Evolutionary conservation across 2,329 filamentous ascomycete genomes (phyloP), one percentile per base, ranked within the genome.

Genomic region (Hymenoscyphus salicellus): DNA sequence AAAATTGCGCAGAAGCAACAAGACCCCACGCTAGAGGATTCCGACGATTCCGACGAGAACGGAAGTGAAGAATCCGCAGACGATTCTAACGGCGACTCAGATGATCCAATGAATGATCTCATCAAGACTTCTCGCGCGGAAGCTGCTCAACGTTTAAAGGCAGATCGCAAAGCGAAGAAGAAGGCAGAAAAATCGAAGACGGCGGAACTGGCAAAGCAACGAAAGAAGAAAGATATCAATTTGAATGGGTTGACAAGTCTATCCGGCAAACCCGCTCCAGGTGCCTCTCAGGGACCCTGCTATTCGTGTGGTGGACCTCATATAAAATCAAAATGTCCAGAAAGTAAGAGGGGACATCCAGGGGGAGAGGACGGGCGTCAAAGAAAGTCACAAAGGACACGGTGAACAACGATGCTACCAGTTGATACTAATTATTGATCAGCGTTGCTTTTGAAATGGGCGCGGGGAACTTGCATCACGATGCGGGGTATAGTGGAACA

Each of bases 151-250:
- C 77, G 77, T 65, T 73, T 75, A 10, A 79, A 79, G 58, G 77
- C 77, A 52, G 78, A 80, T 60, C 78, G 79, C 75, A 74, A 79
- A 70, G 78, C 78, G 46, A 82, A 81, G 72, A 80, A 79, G 70
- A 81, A 82, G 58, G 78, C 78, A 30, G 82, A 83, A 65, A 79
- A 79, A 60, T 77, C 77, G 28, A 82, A 81, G 68, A 77, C 79
- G 14, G 77, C 78, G 68, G 80, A 85, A 68, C 75, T 88, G 20
- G 83, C 85, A 7, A 84, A 86, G 52, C 82, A 84, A 73, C 80
- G 86, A 55, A 83, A 85, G 71, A 86, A 86, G 75, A 89, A 88
- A 74, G 85, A 89, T 63, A 81, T 91, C 60, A 88, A 88, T 66
- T 77, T 92, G 63, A 89, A 89, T 72, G 81, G 81, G 28, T 74